phyloP scores from a whole-genome alignment of 2,329 filamentous ascomycete genomes.

The Erysiphe pulchra region DNA sequence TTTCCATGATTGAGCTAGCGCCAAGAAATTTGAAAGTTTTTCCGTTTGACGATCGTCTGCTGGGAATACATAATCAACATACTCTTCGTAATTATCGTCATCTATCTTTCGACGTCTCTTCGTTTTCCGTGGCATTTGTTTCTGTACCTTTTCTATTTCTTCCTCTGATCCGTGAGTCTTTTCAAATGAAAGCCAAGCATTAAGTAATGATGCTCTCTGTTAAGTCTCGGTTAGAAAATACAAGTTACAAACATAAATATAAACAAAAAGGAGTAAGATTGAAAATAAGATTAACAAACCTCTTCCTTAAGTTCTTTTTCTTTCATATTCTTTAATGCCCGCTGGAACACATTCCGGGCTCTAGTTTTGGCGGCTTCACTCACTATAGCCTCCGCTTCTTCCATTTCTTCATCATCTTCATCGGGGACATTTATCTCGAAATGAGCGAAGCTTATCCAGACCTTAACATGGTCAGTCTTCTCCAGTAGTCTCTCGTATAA shows the following conservation, averaged over 20 bases:
- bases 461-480: constrained; percentile 97
- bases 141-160: constrained; percentile 62
- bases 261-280: not conserved
- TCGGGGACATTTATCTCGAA: constrained; percentile 92
- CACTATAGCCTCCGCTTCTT: constrained; percentile 23
- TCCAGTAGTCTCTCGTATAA: constrained; percentile 77
- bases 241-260: not conserved
- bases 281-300: constrained; percentile 16
- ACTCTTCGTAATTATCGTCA: constrained; percentile 88
- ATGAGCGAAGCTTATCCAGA: constrained; percentile 97
- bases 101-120: constrained; percentile 84
- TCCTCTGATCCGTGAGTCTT: constrained; percentile 50
- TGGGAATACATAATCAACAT: constrained; percentile 91
- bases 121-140: constrained; percentile 77
- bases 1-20: constrained; percentile 55
- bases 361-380: constrained; percentile 64
- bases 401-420: constrained; percentile 31
- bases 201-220: constrained; percentile 62
- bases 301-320: constrained; percentile 81
- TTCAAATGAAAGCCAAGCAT: constrained; percentile 84
- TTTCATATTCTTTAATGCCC: constrained; percentile 68
- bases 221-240: constrained; percentile 12
- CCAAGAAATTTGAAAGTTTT: constrained; percentile 60
- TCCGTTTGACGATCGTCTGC: constrained; percentile 73
- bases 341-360: constrained; percentile 60